Evolutionary conservation across 176 grass and related monocot genomes (phyloP), one percentile per base, ranked within the genome.

Genomic region (Rhipidocladum racemiflorum): DNA sequence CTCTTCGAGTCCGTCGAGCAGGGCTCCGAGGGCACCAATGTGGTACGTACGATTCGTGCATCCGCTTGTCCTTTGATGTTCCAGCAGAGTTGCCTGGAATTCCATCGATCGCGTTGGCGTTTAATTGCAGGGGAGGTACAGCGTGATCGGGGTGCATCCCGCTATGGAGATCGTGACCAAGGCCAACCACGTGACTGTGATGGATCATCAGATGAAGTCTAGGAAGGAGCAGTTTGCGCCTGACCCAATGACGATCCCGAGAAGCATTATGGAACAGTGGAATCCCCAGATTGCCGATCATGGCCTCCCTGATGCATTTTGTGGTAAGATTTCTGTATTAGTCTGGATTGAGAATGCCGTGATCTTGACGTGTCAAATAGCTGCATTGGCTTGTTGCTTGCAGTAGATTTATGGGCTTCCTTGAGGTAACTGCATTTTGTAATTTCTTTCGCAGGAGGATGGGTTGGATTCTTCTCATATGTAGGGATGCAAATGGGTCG

Each of bases 1-100:
- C 90, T 97, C 27, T 97, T 97, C 20, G 95, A 97, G 78, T 91
- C 95, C 9, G 95, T 97, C 7, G 95, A 97, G 86, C 95, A 97
- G 89, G 92, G 90, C 40, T 55, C 77, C 53, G 76, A 87, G 53
- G 95, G 95, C 57, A 97, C 90, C 59, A 97, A 94, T 78, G 90
- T 94, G 74, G 95, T 97, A 55, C 28, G n/a, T n/a, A n/a, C n/a
- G 72, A 36, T 23, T 59, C 46, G 62, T 66, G 15, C 17, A 60
- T 32, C 44, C 63, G 44, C n/a, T 68, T 44, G 5, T 42, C 24
- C 48, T 35, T 9, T 15, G 10, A 53, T 77, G 17, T 55, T 64
- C 32, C 32, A 62, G 25, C 18, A 53, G 50, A 53, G 50, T 21
- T 53, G 1, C 18, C 42, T 61, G 65, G 14, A 24, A 73, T 83